Evolutionary conservation across 1,139 yeast species (phyloP).

Genomic region (Magnusiomyces suaveolens): DNA sequence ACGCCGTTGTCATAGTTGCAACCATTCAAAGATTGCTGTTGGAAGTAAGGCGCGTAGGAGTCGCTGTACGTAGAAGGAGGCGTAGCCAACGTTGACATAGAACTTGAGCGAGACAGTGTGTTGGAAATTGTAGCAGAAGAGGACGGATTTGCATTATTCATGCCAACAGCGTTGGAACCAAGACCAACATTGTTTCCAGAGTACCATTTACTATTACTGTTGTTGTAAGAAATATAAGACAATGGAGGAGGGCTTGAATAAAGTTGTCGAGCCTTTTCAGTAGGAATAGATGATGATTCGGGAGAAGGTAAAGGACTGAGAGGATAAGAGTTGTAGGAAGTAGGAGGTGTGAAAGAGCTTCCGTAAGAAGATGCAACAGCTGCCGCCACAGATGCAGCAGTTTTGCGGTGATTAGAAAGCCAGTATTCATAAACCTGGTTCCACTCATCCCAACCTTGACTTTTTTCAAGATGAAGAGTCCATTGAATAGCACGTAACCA

Average conservation of each 20-base stretch:
- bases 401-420: conserved; percentile 15
- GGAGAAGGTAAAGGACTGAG: conserved; percentile 13
- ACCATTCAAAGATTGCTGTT: background rate
- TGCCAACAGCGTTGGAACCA: background rate
- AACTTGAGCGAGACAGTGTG: conserved; percentile 9
- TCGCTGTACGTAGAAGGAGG: background rate
- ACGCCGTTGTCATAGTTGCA: conserved; percentile 1
- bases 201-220: conserved; percentile 11
- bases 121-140: background rate
- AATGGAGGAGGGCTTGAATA: conserved; percentile 11
- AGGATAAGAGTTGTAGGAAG: conserved; percentile 8
- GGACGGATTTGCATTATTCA: background rate
- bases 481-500: conserved; percentile 48
- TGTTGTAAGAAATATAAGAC: conserved; percentile 12
- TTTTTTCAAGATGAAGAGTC: conserved; percentile 27
- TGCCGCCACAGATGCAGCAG: background rate
- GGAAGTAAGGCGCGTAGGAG: conserved; percentile 2
- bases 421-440: conserved; percentile 30
- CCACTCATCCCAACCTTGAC: conserved; percentile 34
- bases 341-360: conserved; percentile 1
- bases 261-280: conserved; percentile 10
- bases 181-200: background rate
- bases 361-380: conserved; percentile 4
- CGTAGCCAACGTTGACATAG: conserved; percentile 7
- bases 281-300: conserved; percentile 2